Evolutionary conservation across 2,329 filamentous ascomycete genomes (phyloP), one percentile per base, ranked within the genome.

Genomic region (Sporothrix pseudoabietina): DNA sequence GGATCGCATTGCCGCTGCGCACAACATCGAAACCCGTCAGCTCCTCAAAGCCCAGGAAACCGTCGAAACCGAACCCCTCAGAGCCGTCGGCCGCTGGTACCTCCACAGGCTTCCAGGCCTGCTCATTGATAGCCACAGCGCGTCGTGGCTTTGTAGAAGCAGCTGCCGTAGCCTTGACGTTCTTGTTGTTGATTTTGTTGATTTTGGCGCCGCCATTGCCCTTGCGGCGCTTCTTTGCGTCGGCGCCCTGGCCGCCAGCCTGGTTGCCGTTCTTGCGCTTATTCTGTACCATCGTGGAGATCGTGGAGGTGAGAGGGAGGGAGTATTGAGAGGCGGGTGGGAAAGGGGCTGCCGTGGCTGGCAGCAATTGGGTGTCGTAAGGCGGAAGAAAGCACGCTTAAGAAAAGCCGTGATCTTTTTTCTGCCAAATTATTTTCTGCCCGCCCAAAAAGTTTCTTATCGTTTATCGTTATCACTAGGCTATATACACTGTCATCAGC

Each of bases 11-110:
- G 8, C 89, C 89, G 41, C 91, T 86, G 75, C 87, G 88, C 57
- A 97, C 84, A n/a, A 99, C 86, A 41, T 97, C 92, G 1, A 99
- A 93, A 70, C 93, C 94, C 19, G 97, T 93, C 65, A 98, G 91
- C 78, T 98, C 94, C 78, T 99, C 94, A 1, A 99, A 83, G 0
- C 93, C 94, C 78, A 91, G 97, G 81, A 99, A 98, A 0, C 96
- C 96, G 76, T 97, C 94, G 5, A 69, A 54, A 9, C 66, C 66
- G 9, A 54, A 14, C 0, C 66, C 66, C 9, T 54, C 66, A 8
- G 66, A 69, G 16, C 66, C 66, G 8, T 69, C 66, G 3, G 92
- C 90, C 79, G 94, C 92, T 7, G 93, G 93, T 3, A 96, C 89
- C 26, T 89, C 85, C 12, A 87, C 84, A 54, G 84, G 81, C 77